Percentiles rank a stretch among this genome's conserved stretches.
phyloP scores from a whole-genome alignment of 345 rosid genomes.

The Erucastrum elatum region DNA sequence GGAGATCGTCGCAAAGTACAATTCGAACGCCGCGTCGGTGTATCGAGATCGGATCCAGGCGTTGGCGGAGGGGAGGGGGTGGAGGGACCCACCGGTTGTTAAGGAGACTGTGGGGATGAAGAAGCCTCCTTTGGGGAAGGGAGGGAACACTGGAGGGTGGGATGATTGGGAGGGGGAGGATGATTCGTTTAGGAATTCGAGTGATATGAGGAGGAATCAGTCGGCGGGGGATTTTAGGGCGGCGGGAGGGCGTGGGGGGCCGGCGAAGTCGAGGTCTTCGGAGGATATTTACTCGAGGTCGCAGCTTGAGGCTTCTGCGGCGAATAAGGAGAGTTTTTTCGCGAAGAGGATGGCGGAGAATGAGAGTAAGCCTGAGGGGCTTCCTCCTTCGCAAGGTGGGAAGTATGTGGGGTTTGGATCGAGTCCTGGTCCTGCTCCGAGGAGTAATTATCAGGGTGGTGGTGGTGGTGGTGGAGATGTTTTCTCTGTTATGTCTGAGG shows the following conservation, averaged over 20 bases:
- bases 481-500: neutral
- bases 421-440: conserved; percentile 53
- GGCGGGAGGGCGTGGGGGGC: conserved; percentile 47
- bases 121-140: conserved; percentile 55
- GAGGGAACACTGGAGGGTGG: conserved; percentile 57
- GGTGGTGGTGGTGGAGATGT: conserved; percentile 42
- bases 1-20: conserved; percentile 75
- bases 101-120: conserved; percentile 58
- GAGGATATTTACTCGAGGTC: conserved; percentile 79
- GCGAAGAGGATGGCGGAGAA: conserved; percentile 73
- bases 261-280: conserved; percentile 68
- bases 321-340: conserved; percentile 75
- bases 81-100: conserved; percentile 86
- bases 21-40: conserved; percentile 73
- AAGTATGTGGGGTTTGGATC: conserved; percentile 98
- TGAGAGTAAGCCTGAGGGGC: conserved; percentile 79
- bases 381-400: conserved; percentile 94
- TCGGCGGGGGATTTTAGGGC: conserved; percentile 68
- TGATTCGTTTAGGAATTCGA: conserved; percentile 53
- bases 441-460: conserved; percentile 49
- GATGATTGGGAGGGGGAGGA: conserved; percentile 94
- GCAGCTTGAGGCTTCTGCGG: conserved; percentile 86
- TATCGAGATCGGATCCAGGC: conserved; percentile 91
- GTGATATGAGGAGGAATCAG: conserved; percentile 81
- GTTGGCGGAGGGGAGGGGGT: conserved; percentile 72